Conservation (phyloP, 202 grass and related monocot species). For the Zizania palustris region DNA sequence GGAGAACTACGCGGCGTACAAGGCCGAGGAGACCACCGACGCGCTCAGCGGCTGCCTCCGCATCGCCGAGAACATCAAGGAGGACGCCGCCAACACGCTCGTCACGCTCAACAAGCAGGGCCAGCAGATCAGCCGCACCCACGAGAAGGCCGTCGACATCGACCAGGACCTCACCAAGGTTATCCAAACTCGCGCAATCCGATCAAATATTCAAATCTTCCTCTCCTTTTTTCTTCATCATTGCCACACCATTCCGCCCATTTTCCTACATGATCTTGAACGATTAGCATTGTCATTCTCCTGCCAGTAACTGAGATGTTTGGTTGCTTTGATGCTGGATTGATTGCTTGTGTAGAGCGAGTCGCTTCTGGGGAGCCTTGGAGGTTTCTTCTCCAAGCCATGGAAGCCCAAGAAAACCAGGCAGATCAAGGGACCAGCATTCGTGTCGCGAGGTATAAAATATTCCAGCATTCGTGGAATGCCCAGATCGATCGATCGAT, state of each 20-base stretch:
- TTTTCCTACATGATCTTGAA: neutral
- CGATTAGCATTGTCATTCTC: neutral
- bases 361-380: slow-evolving; percentile 77
- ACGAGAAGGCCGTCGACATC: slow-evolving; percentile 68
- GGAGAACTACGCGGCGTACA: slow-evolving; percentile 77
- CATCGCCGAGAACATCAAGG: slow-evolving; percentile 79
- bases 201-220: neutral
- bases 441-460: slow-evolving; percentile 31
- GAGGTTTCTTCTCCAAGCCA: slow-evolving; percentile 84
- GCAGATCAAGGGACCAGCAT: slow-evolving; percentile 82
- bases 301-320: neutral
- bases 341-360: slow-evolving; percentile 52
- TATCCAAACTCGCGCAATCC: no score
- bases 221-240: no score
- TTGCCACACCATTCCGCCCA: neutral
- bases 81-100: slow-evolving; percentile 70
- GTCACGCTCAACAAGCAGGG: slow-evolving; percentile 76
- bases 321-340: neutral
- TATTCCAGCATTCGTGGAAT: neutral
- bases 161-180: slow-evolving; percentile 85
- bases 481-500: neutral
- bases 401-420: slow-evolving; percentile 95
- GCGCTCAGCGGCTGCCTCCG: slow-evolving; percentile 72
- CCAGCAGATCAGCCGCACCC: slow-evolving; percentile 68
- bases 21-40: slow-evolving; percentile 76